Base-by-base conservation (phyloP, 371 early-diverging fungal genomes). In the Mucor sp. region DNA sequence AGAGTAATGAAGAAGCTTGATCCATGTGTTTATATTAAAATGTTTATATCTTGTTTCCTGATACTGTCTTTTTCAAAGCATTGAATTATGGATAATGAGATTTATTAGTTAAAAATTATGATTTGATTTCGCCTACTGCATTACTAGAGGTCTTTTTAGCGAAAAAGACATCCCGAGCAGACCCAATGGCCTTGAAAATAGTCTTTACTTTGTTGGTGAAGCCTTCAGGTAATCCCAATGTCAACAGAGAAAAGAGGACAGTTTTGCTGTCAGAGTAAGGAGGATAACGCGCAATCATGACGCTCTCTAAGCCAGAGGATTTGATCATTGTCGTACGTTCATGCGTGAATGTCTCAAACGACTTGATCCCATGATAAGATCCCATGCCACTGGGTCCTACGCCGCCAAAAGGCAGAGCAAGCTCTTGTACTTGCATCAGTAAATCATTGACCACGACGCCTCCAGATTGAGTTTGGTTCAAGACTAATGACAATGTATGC, bases 341-440 rank as follows among this genome's bases (percentile, higher is more conserved):
- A 63, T 93, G 91, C 23, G 88, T 85, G 71, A 95, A 93, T 4
- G 87, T 82, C 23, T 90, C 83, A 70, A 96, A 93, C 23, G 94
- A 92, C 57, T 80, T 74, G 60, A 82, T 80, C 63, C 95, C 96
- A 44, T 92, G 93, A 74, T 95, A 96, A 37, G 76, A 71, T 60
- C 97, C 97, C 67, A 89, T 82, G 15, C 97, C 97, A n/a, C 91
- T 91, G 3, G 87, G 77, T 0, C 96, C 96, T 9, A 92, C 86
- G 21, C 96, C 97, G 39, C 95, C 95, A 77, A 95, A 95, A 15
- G 97, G 96, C 53, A 92, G 64, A 44, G 78, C 70, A 6, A 73
- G 60, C 59, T 83, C 83, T 67, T 78, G 65, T 19, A 73, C 75
- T 27, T 84, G 82, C 77, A 91, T 77, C 68, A 93, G 62, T 6